Evolutionary conservation across 139 green algal species (phyloP), one percentile per base, ranked within the genome.

Genomic region (Desmodesmus armatus): DNA sequence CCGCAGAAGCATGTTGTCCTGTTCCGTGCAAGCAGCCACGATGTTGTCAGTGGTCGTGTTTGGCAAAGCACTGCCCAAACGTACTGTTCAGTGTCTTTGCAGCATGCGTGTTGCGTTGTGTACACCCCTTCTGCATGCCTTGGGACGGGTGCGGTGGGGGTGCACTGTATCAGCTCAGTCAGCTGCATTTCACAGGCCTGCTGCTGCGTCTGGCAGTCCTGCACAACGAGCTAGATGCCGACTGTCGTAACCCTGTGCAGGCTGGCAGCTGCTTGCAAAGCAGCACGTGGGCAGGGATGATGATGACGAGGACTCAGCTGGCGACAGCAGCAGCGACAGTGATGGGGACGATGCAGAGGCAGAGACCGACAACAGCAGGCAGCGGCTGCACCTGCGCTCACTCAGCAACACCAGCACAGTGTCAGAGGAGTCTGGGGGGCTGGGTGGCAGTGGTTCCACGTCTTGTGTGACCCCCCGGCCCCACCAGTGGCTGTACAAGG

Each of bases 401-500:
- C 37, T 49, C 37, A 75, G 67, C 67, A 72, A 41, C 41, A 84
- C 3, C 66, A 80, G 80, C 40, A 78, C 35, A 15, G 78, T 86
- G 80, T 80, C 67, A 31, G 80, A 86, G 17, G 80, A 58, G 3
- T 78, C 80, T 6, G 51, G 33, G 29, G 11, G 66, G 80, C 58
- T 4, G 53, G 49, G 53, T 49, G 7, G 3, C 49, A 44, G 55
- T 39, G n/a, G 19, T 9, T 77, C 37, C 76, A 71, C 49, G n/a
- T n/a, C 62, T 3, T 31, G 9, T 58, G 78, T 84, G 6, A 77
- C 62, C 3, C 67, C 80, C 23, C 55, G 80, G 39, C 80, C 80
- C 13, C 80, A 86, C 31, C 80, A 86, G 80, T 86, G 80, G 80
- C 80, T 86, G 11, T 86, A 86, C 40, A 86, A 86, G 39, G 80